A percentile compares a stretch with the other conserved stretches of the same genome.
These are phyloP conservation scores for Brassica cretica DNA, from an alignment of 345 rosid species.

Conservation along the genomic window DNA sequence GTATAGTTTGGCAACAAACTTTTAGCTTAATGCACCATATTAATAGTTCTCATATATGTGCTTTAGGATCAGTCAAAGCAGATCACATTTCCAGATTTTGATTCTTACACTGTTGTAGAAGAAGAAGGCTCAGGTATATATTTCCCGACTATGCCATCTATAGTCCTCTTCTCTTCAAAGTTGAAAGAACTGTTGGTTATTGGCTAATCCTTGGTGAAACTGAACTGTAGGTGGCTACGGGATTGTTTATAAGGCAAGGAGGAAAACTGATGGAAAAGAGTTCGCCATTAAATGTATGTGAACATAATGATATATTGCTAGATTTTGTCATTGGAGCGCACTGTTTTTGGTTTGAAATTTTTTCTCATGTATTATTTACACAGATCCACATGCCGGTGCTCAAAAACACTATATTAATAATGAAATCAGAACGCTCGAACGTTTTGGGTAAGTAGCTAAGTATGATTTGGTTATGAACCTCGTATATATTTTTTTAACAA, in stretches of 20 bases:
- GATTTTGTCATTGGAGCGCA: constrained; percentile 10
- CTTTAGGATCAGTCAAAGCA: constrained; percentile 55
- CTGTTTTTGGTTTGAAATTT: constrained; percentile 15
- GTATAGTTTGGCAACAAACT: background rate
- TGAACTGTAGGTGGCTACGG: constrained; percentile 87
- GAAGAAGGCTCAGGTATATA: constrained; percentile 91
- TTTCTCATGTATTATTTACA: constrained; percentile 30
- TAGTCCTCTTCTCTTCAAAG: background rate
- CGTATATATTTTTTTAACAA: background rate
- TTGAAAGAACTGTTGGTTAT: background rate
- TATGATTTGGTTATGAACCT: background rate
- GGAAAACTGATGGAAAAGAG: constrained; percentile 62
- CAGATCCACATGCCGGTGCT: constrained; percentile 91
- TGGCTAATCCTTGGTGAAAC: constrained; percentile 18
- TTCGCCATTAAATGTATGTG: constrained; percentile 93
- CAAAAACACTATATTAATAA: constrained; percentile 64
- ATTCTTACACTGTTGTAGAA: constrained; percentile 67
- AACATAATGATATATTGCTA: constrained; percentile 17
- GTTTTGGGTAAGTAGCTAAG: constrained; percentile 78
- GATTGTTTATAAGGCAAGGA: constrained; percentile 76
- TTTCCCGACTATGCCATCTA: background rate
- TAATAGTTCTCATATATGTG: constrained; percentile 3
- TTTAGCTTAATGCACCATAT: constrained; percentile 5
- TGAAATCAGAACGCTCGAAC: constrained; percentile 83
- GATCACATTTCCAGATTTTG: constrained; percentile 63